phyloP scores from a whole-genome alignment of 768 basidiomycete genomes.

The Auriscalpium orientale region DNA sequence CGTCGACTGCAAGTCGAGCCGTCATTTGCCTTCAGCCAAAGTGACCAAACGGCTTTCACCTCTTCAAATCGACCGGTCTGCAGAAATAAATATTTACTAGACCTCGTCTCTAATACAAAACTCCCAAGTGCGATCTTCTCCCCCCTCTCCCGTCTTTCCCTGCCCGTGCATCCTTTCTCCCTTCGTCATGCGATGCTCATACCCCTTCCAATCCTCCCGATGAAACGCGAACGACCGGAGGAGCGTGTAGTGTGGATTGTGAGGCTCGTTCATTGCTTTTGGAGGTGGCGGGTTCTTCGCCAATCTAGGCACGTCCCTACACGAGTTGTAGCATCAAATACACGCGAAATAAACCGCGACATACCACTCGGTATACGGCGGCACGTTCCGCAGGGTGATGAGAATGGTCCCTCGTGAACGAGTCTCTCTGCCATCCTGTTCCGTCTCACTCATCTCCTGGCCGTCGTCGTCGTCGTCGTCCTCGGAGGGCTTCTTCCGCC shows the following conservation, averaged over 20 bases:
- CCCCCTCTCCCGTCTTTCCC: constrained; percentile 62
- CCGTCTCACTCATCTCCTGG: constrained; percentile 24
- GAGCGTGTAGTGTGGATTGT: constrained; percentile 63
- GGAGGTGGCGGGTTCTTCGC: constrained; percentile 67
- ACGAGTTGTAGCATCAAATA: neutral
- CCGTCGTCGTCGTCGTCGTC: constrained; percentile 42
- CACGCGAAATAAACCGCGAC: constrained; percentile 12
- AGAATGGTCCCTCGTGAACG: constrained; percentile 62
- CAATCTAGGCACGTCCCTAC: constrained; percentile 69
- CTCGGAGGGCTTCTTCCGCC: constrained; percentile 33
- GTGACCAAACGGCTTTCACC: neutral
- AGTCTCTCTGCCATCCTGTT: constrained; percentile 18
- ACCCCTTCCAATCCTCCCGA: constrained; percentile 66
- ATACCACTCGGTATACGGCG: constrained; percentile 85
- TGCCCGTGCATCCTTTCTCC: constrained; percentile 66
- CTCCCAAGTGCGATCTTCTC: constrained; percentile 85
- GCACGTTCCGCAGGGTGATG: constrained; percentile 78
- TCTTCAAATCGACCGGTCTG: no score
- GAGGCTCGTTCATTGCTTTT: constrained; percentile 32
- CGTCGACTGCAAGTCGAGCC: no score
- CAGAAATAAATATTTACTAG: no score
- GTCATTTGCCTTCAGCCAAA: neutral
- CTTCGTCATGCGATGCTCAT: constrained; percentile 92
- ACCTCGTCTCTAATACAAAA: constrained; percentile 43
- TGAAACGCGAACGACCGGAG: constrained; percentile 78